Evolutionary conservation across 352 stramenopile species (phyloP), one percentile per base, ranked within the genome.

Genomic region (Phytophthora brassicae): DNA sequence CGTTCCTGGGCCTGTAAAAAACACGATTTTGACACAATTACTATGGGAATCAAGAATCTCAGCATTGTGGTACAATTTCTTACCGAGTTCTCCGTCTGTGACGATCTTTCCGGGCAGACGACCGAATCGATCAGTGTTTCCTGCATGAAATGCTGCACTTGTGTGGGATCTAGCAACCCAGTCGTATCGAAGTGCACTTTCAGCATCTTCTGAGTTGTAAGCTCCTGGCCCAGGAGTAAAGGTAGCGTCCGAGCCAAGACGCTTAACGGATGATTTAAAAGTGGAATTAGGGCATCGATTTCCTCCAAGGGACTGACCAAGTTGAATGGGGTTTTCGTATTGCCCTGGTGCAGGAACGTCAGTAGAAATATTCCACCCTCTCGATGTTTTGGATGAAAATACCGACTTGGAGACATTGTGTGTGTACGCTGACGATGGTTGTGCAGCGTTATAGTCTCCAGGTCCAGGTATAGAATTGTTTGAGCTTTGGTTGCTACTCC

Each of bases 241-340:
- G 13, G 54, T 76, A 14, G 64, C 57, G 43, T 70, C 55, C 3
- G 64, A 72, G 6, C 75, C 66, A 14, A 93, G 48, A 0, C 84
- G 81, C 29, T 73, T 82, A 11, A 85, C 81, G 5, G 60, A 78
- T 8, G 84, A 92, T 62, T 82, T 81, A 65, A 92, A 92, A 11
- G 84, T 64, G 2, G 81, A 83, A 24, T 88, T 75, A 12, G 72
- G 66, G 19, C 54, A 75, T 35, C 31, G 50, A 29, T 61, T 63
- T 4, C 64, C 31, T 28, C 47, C 38, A n/a, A 62, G 28, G 6
- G 54, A 66, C 24, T 54, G 62, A n/a, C 68, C 65, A 16, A 90
- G 47, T 39, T 88, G 72, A 23, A 86, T 72, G 17, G 69, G 70
- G 49, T 86, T 86, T 22, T 92, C 74, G 46, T 92, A 90, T 33